Evolutionary conservation across 2,329 filamentous ascomycete genomes (phyloP), one percentile per base, ranked within the genome.

Genomic region (Fusarium neocosmosporiellum): DNA sequence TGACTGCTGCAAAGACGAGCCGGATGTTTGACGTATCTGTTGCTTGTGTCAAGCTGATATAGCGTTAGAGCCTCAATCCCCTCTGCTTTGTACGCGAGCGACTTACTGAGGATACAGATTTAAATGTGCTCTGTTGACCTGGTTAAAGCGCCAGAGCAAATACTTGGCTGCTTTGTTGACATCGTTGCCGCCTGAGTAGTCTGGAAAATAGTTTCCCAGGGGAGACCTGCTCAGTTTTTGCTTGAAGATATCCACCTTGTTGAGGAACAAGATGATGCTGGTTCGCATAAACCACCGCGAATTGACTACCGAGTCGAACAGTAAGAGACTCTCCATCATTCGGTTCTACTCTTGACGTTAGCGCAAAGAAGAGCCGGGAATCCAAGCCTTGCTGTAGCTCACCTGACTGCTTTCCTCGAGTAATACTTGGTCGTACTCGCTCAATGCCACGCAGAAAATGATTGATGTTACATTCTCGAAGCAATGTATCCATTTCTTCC

Each of bases 401-500:
- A 76, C 95, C 88, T 98, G 96, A 80, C 96, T 98, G 84, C 94
- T 97, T 84, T 98, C 96, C 84, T 99, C 96, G 43, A 99, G 87
- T 62, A 99, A 86, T 7, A 98, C 96, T 84, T 99, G 96, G 80
- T 99, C 96, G 82, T 99, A 99, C 84, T 99, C 96, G 85, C 95
- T 98, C 77, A 99, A 86, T 18, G 96, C 96, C 70, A 99, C 96
- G 80, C 96, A 99, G 84, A 99, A 99, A 76, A 99, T 99, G 83
- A 99, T 99, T 5, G 96, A 98, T 48, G 96, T 99, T 78, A 99
- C 96, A 78, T 98, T 98, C 83, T 99, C 96, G 83, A 99, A 99
- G 86, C 96, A 99, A 85, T 99, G 96, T 80, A 99, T 99, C 96
- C 96, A 99, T 86, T 99, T 99, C 87, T 99, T 99, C 71, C 96